These are phyloP conservation scores for Eutypella sp. DNA, from an alignment of 2,329 filamentous ascomycete species.

Conservation along the genomic window DNA sequence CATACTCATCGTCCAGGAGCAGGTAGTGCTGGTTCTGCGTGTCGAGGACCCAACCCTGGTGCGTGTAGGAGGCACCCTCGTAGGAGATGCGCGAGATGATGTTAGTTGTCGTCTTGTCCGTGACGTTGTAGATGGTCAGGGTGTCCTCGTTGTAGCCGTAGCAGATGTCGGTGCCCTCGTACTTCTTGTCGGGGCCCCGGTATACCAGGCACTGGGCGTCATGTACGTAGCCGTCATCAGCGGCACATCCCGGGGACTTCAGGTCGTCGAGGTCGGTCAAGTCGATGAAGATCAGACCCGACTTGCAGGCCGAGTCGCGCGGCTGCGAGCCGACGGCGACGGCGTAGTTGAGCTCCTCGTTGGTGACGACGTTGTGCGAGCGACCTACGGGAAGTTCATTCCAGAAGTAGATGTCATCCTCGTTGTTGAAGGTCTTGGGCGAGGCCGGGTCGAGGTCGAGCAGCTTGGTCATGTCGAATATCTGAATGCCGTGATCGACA, in stretches of 20 bases:
- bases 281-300: constrained; percentile 56
- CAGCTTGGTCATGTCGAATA: constrained; percentile 60
- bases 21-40: constrained; percentile 30
- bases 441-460: constrained; percentile 38
- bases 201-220: constrained; percentile 57
- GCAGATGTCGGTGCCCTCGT: constrained; percentile 45
- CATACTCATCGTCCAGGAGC: constrained; percentile 44
- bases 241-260: constrained; percentile 47
- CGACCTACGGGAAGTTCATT: constrained; percentile 37
- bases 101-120: constrained; percentile 35
- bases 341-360: constrained; percentile 41
- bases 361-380: constrained; percentile 42
- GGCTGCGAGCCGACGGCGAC: constrained; percentile 38
- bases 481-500: constrained; percentile 50
- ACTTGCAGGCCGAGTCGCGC: constrained; percentile 39
- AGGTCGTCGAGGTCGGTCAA: constrained; percentile 49
- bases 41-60: constrained; percentile 48
- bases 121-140: constrained; percentile 46
- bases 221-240: constrained; percentile 54
- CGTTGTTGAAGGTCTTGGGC: constrained; percentile 38
- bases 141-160: constrained; percentile 52
- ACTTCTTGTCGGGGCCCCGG: constrained; percentile 42
- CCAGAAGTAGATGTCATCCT: constrained; percentile 37
- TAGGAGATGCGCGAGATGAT: constrained; percentile 49
- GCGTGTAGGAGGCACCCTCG: constrained; percentile 48